phyloP scores from a whole-genome alignment of 2,329 filamentous ascomycete species.

The Gnomoniopsis smithogilvyi region DNA sequence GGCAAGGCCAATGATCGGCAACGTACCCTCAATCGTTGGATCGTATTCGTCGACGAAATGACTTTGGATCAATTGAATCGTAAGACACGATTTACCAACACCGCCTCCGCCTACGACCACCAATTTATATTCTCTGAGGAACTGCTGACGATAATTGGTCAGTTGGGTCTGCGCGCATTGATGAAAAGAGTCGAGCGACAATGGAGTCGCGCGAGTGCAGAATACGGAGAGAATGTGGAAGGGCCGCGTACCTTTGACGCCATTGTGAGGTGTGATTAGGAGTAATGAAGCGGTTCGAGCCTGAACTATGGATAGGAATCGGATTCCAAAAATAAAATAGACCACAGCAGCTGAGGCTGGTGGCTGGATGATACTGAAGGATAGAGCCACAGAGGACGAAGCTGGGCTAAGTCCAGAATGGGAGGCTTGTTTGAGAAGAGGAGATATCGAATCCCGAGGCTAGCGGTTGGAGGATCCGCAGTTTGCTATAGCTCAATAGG shows the following conservation, averaged over 20 bases:
- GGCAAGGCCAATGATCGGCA: background rate
- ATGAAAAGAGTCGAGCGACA: constrained; percentile 18
- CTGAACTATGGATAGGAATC: constrained; percentile 12
- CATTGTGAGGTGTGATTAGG: constrained; percentile 29
- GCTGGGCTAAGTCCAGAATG: background rate
- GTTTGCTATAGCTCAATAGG: background rate
- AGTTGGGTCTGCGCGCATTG: background rate
- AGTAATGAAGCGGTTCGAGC: constrained; percentile 4
- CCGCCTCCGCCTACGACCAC: constrained; percentile 97
- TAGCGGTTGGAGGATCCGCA: background rate
- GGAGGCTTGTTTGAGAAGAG: constrained; percentile 11
- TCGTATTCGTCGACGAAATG: constrained; percentile 99
- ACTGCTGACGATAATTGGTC: constrained; percentile 44
- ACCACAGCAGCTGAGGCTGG: constrained; percentile 20
- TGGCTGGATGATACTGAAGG: constrained; percentile 1
- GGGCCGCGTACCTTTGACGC: constrained; percentile 35
- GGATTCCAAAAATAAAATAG: constrained; percentile 2
- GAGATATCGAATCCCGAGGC: constrained; percentile 3
- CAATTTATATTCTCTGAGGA: constrained; percentile 88
- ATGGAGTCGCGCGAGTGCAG: background rate
- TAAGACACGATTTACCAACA: constrained; percentile 98
- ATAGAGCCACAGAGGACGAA: background rate
- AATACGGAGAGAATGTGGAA: background rate
- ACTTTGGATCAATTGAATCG: constrained; percentile 91
- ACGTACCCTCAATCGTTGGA: constrained; percentile 94